Evolutionary conservation across 352 stramenopile species (phyloP), one percentile per base, ranked within the genome.

Genomic region (Albugo candida): DNA sequence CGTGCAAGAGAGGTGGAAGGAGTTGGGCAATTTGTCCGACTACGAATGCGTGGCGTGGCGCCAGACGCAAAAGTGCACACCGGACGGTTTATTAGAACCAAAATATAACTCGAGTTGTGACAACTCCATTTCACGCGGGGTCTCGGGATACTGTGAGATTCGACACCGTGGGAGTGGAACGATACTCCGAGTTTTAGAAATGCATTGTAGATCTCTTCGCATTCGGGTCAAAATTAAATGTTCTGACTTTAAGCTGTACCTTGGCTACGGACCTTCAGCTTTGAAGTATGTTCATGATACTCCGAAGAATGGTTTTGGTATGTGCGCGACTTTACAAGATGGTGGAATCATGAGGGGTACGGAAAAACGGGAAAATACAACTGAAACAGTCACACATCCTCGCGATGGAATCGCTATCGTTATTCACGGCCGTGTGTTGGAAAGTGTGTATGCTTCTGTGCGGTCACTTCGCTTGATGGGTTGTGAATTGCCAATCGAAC

Each of bases 401-500:
- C 24, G 24, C 24, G 24, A 31, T 31, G 65, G 63, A 1, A 75
- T 82, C 35, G 52, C 71, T 36, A 74, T 80, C 49, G 63, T 75
- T 16, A 55, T 75, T 36, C 75, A 82, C 44, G 67, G 64, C 3
- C 71, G 71, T 37, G 59, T 73, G 42, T 48, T 79, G 13, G 49
- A 60, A n/a, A 64, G 63, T 45, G 55, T 56, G 2, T 67, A 82
- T 34, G 65, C 63, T 11, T 59, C 48, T 1, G 52, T 78, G 24
- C 53, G 57, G 27, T 21, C 54, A 14, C 27, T 82, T 24, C 54
- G 63, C 24, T 45, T 59, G 14, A 45, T 60, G 4, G 48, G 49
- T 2, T 82, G 64, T 40, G 42, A 51, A 10, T 53, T 82, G 38
- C 59, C 65, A 0, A 61, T 82, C 46, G 67, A 81, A 41, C 35